phyloP scores from a whole-genome alignment of 2,329 filamentous ascomycete genomes.

The Nemania sp. region DNA sequence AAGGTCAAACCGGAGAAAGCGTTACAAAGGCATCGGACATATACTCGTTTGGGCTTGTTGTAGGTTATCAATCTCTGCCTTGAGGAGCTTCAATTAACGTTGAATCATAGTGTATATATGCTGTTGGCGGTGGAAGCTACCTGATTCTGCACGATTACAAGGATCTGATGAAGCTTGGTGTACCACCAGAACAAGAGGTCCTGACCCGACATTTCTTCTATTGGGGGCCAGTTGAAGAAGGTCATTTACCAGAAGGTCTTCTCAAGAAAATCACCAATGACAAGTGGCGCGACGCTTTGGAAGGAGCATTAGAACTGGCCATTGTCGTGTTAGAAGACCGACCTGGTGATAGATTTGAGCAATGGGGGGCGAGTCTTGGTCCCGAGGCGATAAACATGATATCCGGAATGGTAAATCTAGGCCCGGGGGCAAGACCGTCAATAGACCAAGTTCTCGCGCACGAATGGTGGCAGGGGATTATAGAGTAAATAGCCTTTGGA shows the following conservation, averaged over 20 bases:
- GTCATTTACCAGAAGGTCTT: constrained; percentile 38
- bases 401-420: constrained; percentile 39
- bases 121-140: constrained; percentile 26
- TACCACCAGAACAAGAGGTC: constrained; percentile 40
- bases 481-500: too few species aligned
- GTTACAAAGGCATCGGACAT: too few species aligned
- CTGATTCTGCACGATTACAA: constrained; percentile 37
- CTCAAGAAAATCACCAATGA: constrained; percentile 37
- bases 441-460: constrained; percentile 41
- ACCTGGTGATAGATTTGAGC: constrained; percentile 36
- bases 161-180: constrained; percentile 35
- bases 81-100: too few species aligned
- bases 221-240: constrained; percentile 41
- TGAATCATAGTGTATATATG: too few species aligned
- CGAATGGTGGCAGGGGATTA: too few species aligned
- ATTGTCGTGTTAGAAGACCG: constrained; percentile 29
- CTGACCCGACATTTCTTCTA: constrained; percentile 40
- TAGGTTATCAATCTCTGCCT: too few species aligned
- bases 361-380: constrained; percentile 11
- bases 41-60: too few species aligned
- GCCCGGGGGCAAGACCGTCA: constrained; percentile 39
- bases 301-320: constrained; percentile 14
- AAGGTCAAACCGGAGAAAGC: too few species aligned
- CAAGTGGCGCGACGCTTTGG: constrained; percentile 32
- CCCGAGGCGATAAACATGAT: constrained; percentile 37